Evolutionary conservation across 257 asterid species (phyloP), one percentile per base, ranked within the genome.

Genomic region (Jaltomata sinuosa): DNA sequence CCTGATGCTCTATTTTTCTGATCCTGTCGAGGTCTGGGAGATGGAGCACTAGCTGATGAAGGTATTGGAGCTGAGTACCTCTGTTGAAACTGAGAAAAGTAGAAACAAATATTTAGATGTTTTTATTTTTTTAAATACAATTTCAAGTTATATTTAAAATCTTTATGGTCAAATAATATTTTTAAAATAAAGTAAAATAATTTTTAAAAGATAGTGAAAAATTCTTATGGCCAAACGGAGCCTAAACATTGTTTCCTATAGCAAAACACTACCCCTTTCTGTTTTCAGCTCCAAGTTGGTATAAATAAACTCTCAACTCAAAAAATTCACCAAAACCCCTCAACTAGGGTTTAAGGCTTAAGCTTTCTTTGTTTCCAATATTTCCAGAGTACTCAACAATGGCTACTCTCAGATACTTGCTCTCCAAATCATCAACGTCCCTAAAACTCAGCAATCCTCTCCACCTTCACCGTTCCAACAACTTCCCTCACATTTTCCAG

Each of bases 401-500:
- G 96, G 94, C 97, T 11, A 82, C 93, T 38, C 83, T 90, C 32
- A 85, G 92, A 85, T 84, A 29, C 83, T 45, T 95, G 69, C 84
- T 94, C 84, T 86, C 92, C 77, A 93, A 61, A 89, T 83, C 94
- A n/a, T 80, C 95, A 25, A 86, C 81, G 29, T 4, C 71, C 72
- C 87, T 88, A 74, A 21, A 83, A 4, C 61, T 50, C 83, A 55
- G 88, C 42, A 84, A 85, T 21, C 69, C 11, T 15, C 77, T 88
- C 45, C 84, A 85, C 16, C 65, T 9, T 16, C 80, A 54, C 3
- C 82, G 74, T 85, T 91, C 88, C 80, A 84, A 87, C 38, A 27
- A 61, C 79, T 69, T 21, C 78, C 14, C 29, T 12, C n/a, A 59
- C 22, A 38, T 72, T 50, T 49, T 83, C 31, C 77, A 40, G 4